A percentile compares a stretch with the other conserved stretches of the same genome.
Evolutionary conservation across 202 grass and related monocot species (phyloP).

Genomic region (Schoenoplectus tabernaemontani): DNA sequence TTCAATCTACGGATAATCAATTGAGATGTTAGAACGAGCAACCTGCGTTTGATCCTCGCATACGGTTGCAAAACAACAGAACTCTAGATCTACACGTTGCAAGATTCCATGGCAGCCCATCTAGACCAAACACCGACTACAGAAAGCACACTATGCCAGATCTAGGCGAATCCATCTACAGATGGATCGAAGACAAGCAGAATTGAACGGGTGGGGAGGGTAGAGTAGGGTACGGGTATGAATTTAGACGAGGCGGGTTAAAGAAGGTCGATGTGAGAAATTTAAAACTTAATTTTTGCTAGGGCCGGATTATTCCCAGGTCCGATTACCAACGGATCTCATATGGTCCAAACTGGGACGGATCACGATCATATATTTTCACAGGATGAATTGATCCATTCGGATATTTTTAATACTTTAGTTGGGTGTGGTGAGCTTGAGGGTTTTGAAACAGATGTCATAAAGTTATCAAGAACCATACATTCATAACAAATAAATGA

Average conservation of each 20-base stretch:
- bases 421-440: slow-evolving; percentile 44
- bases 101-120: not conserved
- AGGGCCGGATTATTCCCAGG: too few relatives aligned
- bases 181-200: not conserved
- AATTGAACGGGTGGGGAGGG: too few relatives aligned
- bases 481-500: too few relatives aligned
- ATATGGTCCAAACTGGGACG: too few relatives aligned
- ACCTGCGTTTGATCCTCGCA: not conserved
- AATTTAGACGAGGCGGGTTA: too few relatives aligned
- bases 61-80: not conserved
- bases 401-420: too few relatives aligned
- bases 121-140: not conserved
- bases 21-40: slow-evolving; percentile 13
- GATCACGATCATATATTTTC: too few relatives aligned
- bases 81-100: not conserved
- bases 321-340: too few relatives aligned
- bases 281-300: too few relatives aligned
- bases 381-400: too few relatives aligned
- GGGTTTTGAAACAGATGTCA: slow-evolving; percentile 47
- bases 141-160: not conserved
- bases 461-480: slow-evolving; percentile 76
- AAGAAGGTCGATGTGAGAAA: too few relatives aligned
- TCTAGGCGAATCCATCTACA: not conserved
- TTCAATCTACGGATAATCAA: not conserved
- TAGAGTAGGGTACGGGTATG: too few relatives aligned